Conservation (phyloP, 148 eudicot species). For the Salicornia ramosissima region DNA sequence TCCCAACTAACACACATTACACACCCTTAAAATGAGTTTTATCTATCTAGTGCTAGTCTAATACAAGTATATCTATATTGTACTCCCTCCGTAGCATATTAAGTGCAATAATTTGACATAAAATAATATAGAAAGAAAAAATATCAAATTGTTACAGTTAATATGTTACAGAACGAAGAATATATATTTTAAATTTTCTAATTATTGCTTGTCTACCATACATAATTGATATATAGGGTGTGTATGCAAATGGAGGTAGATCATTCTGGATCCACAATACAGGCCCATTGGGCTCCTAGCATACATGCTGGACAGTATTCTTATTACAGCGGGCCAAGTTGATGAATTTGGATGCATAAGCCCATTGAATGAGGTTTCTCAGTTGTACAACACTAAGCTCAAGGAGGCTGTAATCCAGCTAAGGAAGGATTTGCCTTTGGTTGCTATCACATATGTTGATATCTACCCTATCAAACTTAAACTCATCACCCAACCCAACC, state of each 20-base stretch:
- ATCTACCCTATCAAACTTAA: conserved; percentile 35
- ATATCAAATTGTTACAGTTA: no score
- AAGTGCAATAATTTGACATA: no score
- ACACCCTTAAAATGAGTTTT: no score
- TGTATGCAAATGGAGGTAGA: conserved; percentile 40
- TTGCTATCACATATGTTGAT: conserved; percentile 40
- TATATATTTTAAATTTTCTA: no score
- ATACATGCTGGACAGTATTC: conserved; percentile 23
- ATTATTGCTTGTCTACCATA: no score
- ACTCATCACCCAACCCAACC: conserved; percentile 33
- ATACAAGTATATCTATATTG: no score
- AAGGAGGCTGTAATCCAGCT: conserved; percentile 31
- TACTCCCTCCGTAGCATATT: no score
- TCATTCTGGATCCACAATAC: conserved; percentile 50
- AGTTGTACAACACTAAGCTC: conserved; percentile 30
- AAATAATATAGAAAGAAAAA: no score
- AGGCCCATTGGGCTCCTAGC: conserved; percentile 42
- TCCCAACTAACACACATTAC: no score
- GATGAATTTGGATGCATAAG: conserved; percentile 36
- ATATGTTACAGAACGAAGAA: no score
- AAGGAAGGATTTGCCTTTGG: conserved; percentile 36
- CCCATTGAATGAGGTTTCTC: conserved; percentile 35
- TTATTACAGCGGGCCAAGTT: conserved; percentile 16
- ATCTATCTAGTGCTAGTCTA: no score
- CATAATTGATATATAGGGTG: no score